Evolutionary conservation across 1,284 basidiomycete genomes (phyloP).

Genomic region (Flammula alnicola): DNA sequence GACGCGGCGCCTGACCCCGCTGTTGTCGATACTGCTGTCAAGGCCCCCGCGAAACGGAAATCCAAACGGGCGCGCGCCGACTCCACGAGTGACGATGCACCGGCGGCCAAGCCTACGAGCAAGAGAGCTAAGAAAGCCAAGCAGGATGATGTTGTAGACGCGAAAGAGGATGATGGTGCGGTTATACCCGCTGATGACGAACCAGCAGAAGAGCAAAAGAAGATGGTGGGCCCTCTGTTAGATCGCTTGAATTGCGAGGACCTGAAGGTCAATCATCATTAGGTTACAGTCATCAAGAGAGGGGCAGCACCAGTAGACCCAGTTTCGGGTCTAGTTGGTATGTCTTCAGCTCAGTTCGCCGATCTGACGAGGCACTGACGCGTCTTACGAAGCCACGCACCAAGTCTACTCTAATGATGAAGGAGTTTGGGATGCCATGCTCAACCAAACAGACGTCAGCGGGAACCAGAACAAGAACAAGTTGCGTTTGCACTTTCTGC

Average conservation of each 20-base stretch:
- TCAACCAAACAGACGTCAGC: slow-evolving; percentile 16
- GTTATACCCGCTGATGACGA: neutral
- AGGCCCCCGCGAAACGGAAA: neutral
- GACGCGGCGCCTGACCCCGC: neutral
- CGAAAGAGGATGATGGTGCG: neutral
- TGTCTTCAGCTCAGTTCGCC: neutral
- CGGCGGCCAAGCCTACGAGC: slow-evolving; percentile 7
- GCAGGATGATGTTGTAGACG: neutral
- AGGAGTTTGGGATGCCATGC: slow-evolving; percentile 15
- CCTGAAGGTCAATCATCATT: neutral
- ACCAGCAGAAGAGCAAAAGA: slow-evolving; percentile 4
- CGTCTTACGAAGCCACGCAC: slow-evolving; percentile 5
- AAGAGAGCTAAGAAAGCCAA: slow-evolving; percentile 9
- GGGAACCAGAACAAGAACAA: slow-evolving; percentile 17
- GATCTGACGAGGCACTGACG: neutral
- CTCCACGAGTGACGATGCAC: slow-evolving; percentile 4
- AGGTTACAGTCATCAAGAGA: slow-evolving; percentile 16
- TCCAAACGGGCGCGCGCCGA: slow-evolving; percentile 7
- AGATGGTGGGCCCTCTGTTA: slow-evolving; percentile 5
- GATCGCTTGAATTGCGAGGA: neutral
- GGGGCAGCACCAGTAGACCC: slow-evolving; percentile 15
- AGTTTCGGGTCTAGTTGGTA: slow-evolving; percentile 1
- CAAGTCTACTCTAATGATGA: slow-evolving; percentile 5
- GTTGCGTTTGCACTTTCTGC: neutral
- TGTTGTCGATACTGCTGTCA: neutral